Evolutionary conservation across 306 rosid genomes (phyloP), one percentile per base, ranked within the genome.

Genomic region (Quillaja saponaria): DNA sequence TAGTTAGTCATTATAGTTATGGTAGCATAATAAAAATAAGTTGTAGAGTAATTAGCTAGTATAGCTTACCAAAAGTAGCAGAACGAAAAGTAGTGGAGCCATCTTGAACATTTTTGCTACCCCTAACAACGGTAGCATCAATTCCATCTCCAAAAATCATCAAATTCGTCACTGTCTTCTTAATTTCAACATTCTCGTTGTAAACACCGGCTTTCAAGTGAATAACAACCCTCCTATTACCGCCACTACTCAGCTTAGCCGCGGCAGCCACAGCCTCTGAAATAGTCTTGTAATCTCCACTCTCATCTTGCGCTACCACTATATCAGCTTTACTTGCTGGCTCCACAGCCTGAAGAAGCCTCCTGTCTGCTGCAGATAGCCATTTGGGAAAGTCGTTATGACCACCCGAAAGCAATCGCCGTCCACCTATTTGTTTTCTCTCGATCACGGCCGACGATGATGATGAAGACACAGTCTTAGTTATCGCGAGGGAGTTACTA

Each of bases 121-220:
- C 87, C 0, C 82, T 76, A 13, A 91, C 82, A 64, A 83, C 50
- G 4, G 97, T 83, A 6, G 74, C 64, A 50, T 49, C 91, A 20
- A 83, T 91, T 0, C 96, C 97, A 80, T 91, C 97, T 34, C 97
- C 96, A 20, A 72, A 9, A 13, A 87, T 78, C 96, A 91, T 85
- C 14, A 85, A 7, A 44, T 85, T 85, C 44, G 47, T 81, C 70
- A 80, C 57, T 17, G 58, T 35, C 35, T 70, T 87, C 48, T 62
- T 58, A 10, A 91, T 73, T 68, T 37, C 79, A 13, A 85, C 71
- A 33, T 64, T 83, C 56, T 87, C 97, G 54, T 25, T 55, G 71
- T 91, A 91, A 39, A 85, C 81, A 0, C 97, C 97, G 7, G 84
- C 75, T 66, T 80, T 91, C 41, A 91, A 86, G 19, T 87, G 62